Base-by-base conservation (phyloP, 2,329 filamentous ascomycete genomes). In the Trichophyton rubrum region DNA sequence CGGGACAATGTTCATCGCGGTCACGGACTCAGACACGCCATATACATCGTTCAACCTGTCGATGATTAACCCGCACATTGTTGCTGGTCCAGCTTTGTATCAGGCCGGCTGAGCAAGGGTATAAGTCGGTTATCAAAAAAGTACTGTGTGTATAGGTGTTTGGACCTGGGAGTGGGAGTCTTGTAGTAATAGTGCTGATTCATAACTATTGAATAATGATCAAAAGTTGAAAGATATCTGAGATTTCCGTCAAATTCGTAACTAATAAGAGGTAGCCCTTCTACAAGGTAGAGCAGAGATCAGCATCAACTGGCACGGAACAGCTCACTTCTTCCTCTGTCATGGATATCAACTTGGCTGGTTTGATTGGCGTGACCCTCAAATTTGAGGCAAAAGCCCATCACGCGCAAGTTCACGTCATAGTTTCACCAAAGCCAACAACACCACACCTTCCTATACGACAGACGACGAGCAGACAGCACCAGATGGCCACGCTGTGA, bases 1-100 rank as follows among this genome's bases (percentile, higher is more conserved):
- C 65, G 86, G 82, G 0, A 93, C 89, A 3, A 87, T 90, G 73
- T 93, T 92, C 69, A 75, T 95, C 55, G 86, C 84, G 0, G 69
- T 95, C 9, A 92, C 88, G 0, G 88, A 92, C 67, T 69, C 72
- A 0, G 80, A 90, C 64, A 65, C 85, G 0, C 84, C 78, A 63
- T 79, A 91, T 2, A 91, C 88, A 6, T 86, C 88, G 0, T 92
- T 89, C 72, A 93, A 93, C 69, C 62, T 92, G 62, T 82, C 78
- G 24, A 79, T 82, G 78, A 78, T 92, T 20, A 92, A 93, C 65
- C 84, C 87, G 0, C 87, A 90, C 67, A 85, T 93, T 40, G 82
- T 83, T 60, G 88, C 89, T 22, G 77, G 77, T 30, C 77, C 90
- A 59, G 86, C 83, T 59, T 69, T 93, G 41, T 93, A 91, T 72